phyloP scores from a whole-genome alignment of 1,139 yeast species.

The Blastobotrys persicus region DNA sequence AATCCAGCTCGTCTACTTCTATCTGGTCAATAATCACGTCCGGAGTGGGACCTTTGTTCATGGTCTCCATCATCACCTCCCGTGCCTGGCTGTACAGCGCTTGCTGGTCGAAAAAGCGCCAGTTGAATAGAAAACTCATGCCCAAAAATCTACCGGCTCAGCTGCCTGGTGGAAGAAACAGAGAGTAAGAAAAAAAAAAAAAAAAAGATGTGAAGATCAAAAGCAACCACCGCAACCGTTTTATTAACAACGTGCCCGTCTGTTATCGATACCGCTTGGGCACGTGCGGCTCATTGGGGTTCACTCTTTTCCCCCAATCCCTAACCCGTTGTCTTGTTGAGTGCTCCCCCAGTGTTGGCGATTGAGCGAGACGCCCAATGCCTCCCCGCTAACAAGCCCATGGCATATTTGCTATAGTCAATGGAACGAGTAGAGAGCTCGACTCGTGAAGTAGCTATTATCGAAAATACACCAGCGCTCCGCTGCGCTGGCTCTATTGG shows the following conservation, averaged over 20 bases:
- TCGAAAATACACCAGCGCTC: too few species aligned
- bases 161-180: not conserved
- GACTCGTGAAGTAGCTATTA: too few species aligned
- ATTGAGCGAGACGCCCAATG: too few species aligned
- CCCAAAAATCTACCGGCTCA: constrained; percentile 6
- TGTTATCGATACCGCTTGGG: constrained; percentile 7
- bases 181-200: constrained; percentile 2
- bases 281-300: constrained; percentile 6
- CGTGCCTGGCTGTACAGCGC: constrained; percentile 62
- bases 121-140: constrained; percentile 76
- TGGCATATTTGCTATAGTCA: too few species aligned
- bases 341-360: not conserved
- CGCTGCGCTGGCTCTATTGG: too few species aligned
- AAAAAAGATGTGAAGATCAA: not conserved
- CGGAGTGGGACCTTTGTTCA: constrained; percentile 71
- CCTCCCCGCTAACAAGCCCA: too few species aligned
- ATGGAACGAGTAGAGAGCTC: too few species aligned
- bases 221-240: too few species aligned
- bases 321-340: not conserved
- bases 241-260: too few species aligned
- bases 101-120: constrained; percentile 69
- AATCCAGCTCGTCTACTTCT: constrained; percentile 63
- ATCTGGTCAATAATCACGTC: constrained; percentile 70
- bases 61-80: constrained; percentile 66
- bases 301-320: not conserved